Percentiles rank a stretch among this genome's conserved stretches.
These are phyloP conservation scores for Arachnopeziza araneosa DNA, from an alignment of 2,329 filamentous ascomycete species.

Conservation along the genomic window DNA sequence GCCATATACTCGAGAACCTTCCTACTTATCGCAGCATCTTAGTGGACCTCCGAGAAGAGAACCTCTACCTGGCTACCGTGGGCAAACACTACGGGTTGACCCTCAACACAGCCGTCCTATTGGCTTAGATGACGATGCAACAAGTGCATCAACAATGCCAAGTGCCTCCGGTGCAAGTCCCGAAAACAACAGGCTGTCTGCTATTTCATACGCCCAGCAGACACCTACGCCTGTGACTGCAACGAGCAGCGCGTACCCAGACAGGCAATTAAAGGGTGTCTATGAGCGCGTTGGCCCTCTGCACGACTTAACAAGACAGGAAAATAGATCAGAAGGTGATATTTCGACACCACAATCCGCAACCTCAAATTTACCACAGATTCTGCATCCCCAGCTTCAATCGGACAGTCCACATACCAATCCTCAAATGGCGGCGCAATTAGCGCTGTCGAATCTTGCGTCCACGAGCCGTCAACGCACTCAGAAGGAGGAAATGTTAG, in stretches of 20 bases:
- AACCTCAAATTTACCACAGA: constrained; percentile 46
- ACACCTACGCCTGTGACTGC: constrained; percentile 60
- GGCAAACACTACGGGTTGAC: constrained; percentile 57
- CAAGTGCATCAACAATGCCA: constrained; percentile 53
- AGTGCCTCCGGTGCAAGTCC: constrained; percentile 53
- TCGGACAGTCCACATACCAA: constrained; percentile 26
- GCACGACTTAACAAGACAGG: constrained; percentile 52
- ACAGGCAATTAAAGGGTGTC: constrained; percentile 41
- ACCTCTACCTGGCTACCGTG: constrained; percentile 53
- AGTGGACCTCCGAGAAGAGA: constrained; percentile 41
- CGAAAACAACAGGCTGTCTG: constrained; percentile 54
- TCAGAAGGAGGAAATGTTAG: constrained; percentile 88
- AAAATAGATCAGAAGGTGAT: constrained; percentile 43
- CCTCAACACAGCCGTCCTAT: constrained; percentile 51
- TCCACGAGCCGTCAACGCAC: constrained; percentile 37
- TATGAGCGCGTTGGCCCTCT: constrained; percentile 57
- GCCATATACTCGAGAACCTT: constrained; percentile 55
- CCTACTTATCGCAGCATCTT: constrained; percentile 38
- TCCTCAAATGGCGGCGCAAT: constrained; percentile 28
- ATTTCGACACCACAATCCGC: constrained; percentile 37
- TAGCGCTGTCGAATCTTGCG: constrained; percentile 30
- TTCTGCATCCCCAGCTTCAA: constrained; percentile 33
- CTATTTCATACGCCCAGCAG: constrained; percentile 43
- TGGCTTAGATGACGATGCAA: constrained; percentile 51
- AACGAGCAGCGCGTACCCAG: constrained; percentile 31